phyloP scores from a whole-genome alignment of 768 basidiomycete genomes.

The Leccinum incarnatum region DNA sequence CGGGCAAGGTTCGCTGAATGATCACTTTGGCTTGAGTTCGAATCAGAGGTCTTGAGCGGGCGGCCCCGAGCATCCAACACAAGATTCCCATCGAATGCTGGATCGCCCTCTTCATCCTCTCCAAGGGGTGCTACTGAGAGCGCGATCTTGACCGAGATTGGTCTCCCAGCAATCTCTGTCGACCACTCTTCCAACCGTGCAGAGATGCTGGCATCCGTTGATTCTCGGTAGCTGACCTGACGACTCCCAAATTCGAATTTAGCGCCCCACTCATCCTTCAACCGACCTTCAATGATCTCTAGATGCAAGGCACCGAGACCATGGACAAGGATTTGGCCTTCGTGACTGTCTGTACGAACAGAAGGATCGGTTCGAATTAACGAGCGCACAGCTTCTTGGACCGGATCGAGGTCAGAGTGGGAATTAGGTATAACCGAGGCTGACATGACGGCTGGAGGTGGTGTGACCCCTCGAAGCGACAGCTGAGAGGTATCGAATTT shows the following conservation, averaged over 20 bases:
- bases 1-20: slow-evolving; percentile 56
- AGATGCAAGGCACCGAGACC: slow-evolving; percentile 84
- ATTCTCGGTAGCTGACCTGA: slow-evolving; percentile 80
- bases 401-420: slow-evolving; percentile 72
- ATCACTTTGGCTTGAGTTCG: slow-evolving; percentile 40
- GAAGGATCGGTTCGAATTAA: slow-evolving; percentile 89
- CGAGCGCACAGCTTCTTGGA: slow-evolving; percentile 70
- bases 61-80: slow-evolving; percentile 55
- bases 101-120: slow-evolving; percentile 58
- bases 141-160: slow-evolving; percentile 46
- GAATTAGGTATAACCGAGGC: slow-evolving; percentile 79
- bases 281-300: slow-evolving; percentile 83
- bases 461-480: slow-evolving; percentile 60
- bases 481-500: slow-evolving; percentile 34
- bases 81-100: slow-evolving; percentile 75
- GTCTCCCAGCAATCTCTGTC: slow-evolving; percentile 60
- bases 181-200: slow-evolving; percentile 49
- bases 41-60: slow-evolving; percentile 51
- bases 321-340: slow-evolving; percentile 81
- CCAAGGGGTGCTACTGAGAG: slow-evolving; percentile 55
- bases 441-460: slow-evolving; percentile 84
- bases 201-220: slow-evolving; percentile 28
- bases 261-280: slow-evolving; percentile 76
- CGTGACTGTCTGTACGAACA: slow-evolving; percentile 72
- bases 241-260: slow-evolving; percentile 75